Evolutionary conservation across 106 monocot genomes (phyloP).

Genomic region (Dioscorea zingiberensis): DNA sequence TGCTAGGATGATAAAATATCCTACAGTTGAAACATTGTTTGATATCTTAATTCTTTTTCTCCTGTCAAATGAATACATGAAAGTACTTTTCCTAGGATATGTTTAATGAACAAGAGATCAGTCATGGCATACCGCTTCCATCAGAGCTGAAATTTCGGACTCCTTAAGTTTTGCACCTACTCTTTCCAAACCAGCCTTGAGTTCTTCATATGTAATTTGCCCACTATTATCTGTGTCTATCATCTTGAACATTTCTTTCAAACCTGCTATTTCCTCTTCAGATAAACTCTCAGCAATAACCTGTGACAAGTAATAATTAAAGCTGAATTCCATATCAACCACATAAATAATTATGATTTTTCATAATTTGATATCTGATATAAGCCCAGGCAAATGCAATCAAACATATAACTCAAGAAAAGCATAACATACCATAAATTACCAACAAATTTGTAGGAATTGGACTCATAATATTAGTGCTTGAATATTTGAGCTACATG

Average conservation of each 20-base stretch:
- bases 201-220: constrained; percentile 10
- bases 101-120: too few species aligned
- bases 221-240: constrained; percentile 9
- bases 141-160: constrained; percentile 8
- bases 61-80: neutral
- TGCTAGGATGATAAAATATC: too few species aligned
- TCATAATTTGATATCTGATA: too few species aligned
- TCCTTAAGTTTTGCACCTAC: constrained; percentile 11
- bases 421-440: too few species aligned
- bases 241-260: constrained; percentile 4
- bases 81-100: neutral
- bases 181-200: constrained; percentile 12
- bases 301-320: neutral
- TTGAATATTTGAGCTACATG: too few species aligned
- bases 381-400: too few species aligned
- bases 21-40: neutral
- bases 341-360: too few species aligned
- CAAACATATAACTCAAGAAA: too few species aligned
- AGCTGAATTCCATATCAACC: too few species aligned
- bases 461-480: too few species aligned
- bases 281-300: constrained; percentile 11
- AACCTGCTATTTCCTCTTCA: constrained; percentile 12
- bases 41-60: neutral
- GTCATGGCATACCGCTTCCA: constrained; percentile 7
- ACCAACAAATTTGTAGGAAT: too few species aligned